Conservation (phyloP, 768 basidiomycete genomes). For the Lyophyllum shimeji region DNA sequence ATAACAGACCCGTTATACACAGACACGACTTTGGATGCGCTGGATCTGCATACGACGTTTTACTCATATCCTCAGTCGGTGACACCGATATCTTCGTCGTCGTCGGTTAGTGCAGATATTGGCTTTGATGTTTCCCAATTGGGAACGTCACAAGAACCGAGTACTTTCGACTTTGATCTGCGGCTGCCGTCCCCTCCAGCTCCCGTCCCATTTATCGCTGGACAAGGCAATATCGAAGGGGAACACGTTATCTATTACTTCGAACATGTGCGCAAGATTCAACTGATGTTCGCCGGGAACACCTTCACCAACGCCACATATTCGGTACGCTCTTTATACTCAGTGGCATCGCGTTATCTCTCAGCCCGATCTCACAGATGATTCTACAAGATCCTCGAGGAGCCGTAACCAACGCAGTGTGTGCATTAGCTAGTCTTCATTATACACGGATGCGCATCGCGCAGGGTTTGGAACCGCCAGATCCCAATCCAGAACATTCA, state of each 20-base stretch:
- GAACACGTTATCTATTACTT: slow-evolving; percentile 76
- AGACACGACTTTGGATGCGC: slow-evolving; percentile 27
- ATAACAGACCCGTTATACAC: slow-evolving; percentile 32
- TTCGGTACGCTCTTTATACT: slow-evolving; percentile 46
- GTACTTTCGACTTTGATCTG: slow-evolving; percentile 32
- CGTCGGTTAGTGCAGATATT: slow-evolving; percentile 29
- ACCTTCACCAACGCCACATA: slow-evolving; percentile 63
- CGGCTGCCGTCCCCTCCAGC: slow-evolving; percentile 23
- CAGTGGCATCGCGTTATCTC: slow-evolving; percentile 6
- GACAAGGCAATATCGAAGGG: slow-evolving; percentile 45
- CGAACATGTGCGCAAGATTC: slow-evolving; percentile 63
- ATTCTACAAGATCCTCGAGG: slow-evolving; percentile 68
- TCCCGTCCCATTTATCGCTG: slow-evolving; percentile 24
- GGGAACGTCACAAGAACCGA: slow-evolving; percentile 29
- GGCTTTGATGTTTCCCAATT: slow-evolving; percentile 33
- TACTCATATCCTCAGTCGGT: slow-evolving; percentile 27
- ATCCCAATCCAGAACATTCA: slow-evolving; percentile 53
- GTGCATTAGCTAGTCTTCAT: slow-evolving; percentile 75
- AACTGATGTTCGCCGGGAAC: slow-evolving; percentile 65
- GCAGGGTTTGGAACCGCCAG: slow-evolving; percentile 58
- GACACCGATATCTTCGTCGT: slow-evolving; percentile 24
- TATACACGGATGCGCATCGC: slow-evolving; percentile 59
- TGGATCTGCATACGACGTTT: slow-evolving; percentile 29
- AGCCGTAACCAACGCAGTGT: slow-evolving; percentile 69
- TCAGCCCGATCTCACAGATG: slow-evolving; percentile 30